Evolutionary conservation across 1,139 yeast genomes (phyloP), one percentile per base, ranked within the genome.

Genomic region (Dujonia santamariae): DNA sequence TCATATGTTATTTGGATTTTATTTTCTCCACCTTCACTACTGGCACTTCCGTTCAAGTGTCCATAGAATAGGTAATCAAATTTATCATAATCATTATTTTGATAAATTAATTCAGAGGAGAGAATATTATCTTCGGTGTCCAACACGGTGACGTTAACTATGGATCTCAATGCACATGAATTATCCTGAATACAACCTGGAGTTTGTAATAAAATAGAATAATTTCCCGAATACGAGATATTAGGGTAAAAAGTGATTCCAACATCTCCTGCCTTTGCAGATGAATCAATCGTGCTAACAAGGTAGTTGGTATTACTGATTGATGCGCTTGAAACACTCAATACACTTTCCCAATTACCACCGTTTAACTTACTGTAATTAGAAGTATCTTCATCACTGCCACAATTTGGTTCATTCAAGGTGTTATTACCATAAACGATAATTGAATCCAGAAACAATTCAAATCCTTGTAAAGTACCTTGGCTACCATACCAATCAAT

Each of bases 171-270:
- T 18, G 54, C 48, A 59, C 99, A 92, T 0, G 95, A 73, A 30
- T 66, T 61, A 52, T 86, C 96, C 7, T 51, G 57, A 2, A 61
- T 41, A 60, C 99, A 92, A 0, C 98, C 97, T 0, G 97, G 97
- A 0, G 98, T 92, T 45, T 75, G 79, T 38, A 90, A 49, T 36
- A 78, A 64, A 22, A 92, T 67, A 0, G 87, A 68, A 54, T 87
- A 92, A 42, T 78, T 70, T 8, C 97, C 97, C 0, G 86, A 66
- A 42, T 78, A 73, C 0, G 86, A 68, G 16, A 88, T 73, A 43
- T 84, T 80, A 7, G 96, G 92, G 42, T 70, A 68, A 51, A 83
- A 80, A 1, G 72, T 63, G 11, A 86, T 80, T 14, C 74, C 72
- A 3, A 72, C 62, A 19, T 62, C 50, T 30, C 57, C 60, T 8